phyloP scores from a whole-genome alignment of 163 green algal genomes.

The Picocystis sp. region DNA sequence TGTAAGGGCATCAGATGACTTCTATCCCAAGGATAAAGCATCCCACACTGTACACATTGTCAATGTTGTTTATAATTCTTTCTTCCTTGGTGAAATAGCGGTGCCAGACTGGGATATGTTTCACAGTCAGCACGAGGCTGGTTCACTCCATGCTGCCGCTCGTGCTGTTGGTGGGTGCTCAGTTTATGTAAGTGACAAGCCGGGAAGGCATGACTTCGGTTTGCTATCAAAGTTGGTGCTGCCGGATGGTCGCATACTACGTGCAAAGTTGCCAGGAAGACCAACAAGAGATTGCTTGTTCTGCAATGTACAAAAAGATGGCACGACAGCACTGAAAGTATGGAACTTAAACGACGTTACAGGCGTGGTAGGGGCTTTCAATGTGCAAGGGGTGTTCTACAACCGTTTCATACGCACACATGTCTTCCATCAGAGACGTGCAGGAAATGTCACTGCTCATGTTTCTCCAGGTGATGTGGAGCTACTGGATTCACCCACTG shows the following conservation, averaged over 20 bases:
- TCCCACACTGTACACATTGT: constrained; percentile 61
- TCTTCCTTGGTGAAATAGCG: constrained; percentile 78
- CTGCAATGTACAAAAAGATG: constrained; percentile 53
- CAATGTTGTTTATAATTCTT: constrained; percentile 74
- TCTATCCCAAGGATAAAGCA: constrained; percentile 75
- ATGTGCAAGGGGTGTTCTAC: constrained; percentile 77
- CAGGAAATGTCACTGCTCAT: neutral
- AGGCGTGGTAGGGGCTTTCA: constrained; percentile 70
- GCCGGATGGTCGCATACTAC: constrained; percentile 65
- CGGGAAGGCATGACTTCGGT: constrained; percentile 71
- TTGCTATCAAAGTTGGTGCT: constrained; percentile 59
- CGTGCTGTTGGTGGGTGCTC: constrained; percentile 61
- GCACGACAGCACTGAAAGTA: constrained; percentile 60
- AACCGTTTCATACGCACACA: constrained; percentile 57
- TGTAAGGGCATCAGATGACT: constrained; percentile 76
- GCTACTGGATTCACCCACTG: constrained; percentile 3
- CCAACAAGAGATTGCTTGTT: constrained; percentile 84
- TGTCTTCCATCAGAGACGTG: constrained; percentile 30
- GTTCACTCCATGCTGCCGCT: constrained; percentile 53
- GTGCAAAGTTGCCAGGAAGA: constrained; percentile 48
- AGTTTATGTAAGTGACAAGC: constrained; percentile 87
- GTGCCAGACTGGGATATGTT: constrained; percentile 99
- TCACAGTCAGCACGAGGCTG: constrained; percentile 22
- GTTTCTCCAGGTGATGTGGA: neutral
- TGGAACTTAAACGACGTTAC: constrained; percentile 66